Conservation (phyloP, 225 moss, liverwort and hornwort genomes). For the Pseudisothecium myosuroides region DNA sequence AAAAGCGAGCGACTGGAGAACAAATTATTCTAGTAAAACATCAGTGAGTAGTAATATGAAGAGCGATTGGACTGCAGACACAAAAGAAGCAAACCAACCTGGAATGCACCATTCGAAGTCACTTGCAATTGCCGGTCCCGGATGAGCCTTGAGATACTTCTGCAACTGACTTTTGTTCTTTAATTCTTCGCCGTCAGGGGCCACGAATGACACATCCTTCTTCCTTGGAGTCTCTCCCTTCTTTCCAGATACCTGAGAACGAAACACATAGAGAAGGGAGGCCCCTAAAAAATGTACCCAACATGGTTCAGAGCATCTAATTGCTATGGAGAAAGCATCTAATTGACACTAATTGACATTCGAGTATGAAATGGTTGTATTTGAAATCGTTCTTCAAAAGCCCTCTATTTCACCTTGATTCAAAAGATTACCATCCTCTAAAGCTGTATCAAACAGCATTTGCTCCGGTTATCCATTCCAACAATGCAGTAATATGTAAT, state of each 20-base stretch:
- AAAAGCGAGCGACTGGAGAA: background rate
- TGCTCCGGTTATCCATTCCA: background rate
- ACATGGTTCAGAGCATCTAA: background rate
- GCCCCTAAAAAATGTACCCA: background rate
- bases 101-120: conserved; percentile 77
- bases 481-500: background rate
- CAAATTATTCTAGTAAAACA: background rate
- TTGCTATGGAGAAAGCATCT: background rate
- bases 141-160: conserved; percentile 72
- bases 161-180: conserved; percentile 63
- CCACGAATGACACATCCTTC: conserved; percentile 65
- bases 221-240: conserved; percentile 70
- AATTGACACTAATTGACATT: background rate
- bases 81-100: conserved; percentile 2
- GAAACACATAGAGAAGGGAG: background rate
- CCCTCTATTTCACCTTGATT: background rate
- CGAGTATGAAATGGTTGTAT: background rate
- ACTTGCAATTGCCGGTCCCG: conserved; percentile 32
- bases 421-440: background rate
- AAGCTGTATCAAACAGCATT: background rate
- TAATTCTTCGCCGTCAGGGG: conserved; percentile 76
- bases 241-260: conserved; percentile 45
- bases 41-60: background rate
- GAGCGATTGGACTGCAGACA: background rate
- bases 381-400: background rate